Base-by-base conservation (phyloP, 768 basidiomycete species). In the Podaxis rugospora region DNA sequence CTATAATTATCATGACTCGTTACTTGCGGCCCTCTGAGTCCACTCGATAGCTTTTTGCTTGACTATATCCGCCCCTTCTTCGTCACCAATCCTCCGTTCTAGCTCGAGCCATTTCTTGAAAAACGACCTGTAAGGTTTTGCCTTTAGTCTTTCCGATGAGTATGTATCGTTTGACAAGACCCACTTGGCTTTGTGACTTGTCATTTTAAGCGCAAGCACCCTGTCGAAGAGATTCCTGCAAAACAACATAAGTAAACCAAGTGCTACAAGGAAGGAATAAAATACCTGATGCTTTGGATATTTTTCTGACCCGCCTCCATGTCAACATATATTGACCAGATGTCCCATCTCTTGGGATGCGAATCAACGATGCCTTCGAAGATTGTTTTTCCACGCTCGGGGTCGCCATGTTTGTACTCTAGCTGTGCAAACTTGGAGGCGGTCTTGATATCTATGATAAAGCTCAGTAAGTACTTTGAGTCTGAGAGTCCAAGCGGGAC, bases 31-130 rank as follows among this genome's bases (percentile, higher is more conserved):
- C 66, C 74, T 80, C 70, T 85, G 89, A 63, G 92, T 92, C 94
- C 94, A 99, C 72, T 93, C 94, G 44, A 94, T 76, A 11, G 97
- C 97, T 70, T 89, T 92, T 65, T 84, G 78, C 78, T 98, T 99
- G 50, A 97, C 95, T 50, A 71, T 70, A 32, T 83, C 81, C 27
- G 84, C 87, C 18, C 95, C 94, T 46, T 88, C 87, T 62, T 90
- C 92, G 66, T 97, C 92, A 3, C 96, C 97, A 61, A 95, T 75
- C 65, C 85, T 83, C 66, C 84, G 85, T 72, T 98, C 97, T 40
- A 97, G 74, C 62, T 88, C 88, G 35, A 98, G 79, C 93, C 95
- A 97, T 73, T 98, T 98, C 76, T 99, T 99, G 84, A 99, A 98
- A 74, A 98, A 89, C 28, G 88, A 85, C 75, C 93, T 95, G 61